Percentiles rank a stretch among this genome's conserved stretches.
These are phyloP conservation scores for Zygotorulaspora chibaensis DNA, from an alignment of 805 yeast genomes.

Conservation along the genomic window DNA sequence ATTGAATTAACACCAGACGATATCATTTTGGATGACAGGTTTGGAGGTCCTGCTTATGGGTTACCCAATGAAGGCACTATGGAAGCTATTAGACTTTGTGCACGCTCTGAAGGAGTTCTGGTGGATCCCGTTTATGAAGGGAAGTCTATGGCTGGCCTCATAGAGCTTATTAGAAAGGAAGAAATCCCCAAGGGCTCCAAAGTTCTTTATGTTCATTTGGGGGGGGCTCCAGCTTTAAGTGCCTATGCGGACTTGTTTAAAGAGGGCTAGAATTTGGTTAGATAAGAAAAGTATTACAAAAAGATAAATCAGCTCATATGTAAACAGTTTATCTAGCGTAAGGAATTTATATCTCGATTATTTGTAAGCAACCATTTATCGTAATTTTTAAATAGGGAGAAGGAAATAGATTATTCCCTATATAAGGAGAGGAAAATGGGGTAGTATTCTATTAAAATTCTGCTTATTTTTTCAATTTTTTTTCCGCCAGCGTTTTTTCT, in stretches of 20 bases:
- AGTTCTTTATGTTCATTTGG: conserved; percentile 32
- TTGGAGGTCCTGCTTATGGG: conserved; percentile 36
- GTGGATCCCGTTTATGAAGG: conserved; percentile 39
- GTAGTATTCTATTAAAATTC: background rate
- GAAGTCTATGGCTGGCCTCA: conserved; percentile 36
- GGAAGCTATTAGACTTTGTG: conserved; percentile 37
- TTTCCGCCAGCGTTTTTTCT: too few relatives aligned
- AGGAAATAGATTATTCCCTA: background rate
- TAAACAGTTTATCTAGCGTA: background rate
- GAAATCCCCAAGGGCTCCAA: conserved; percentile 31
- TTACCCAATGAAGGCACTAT: conserved; percentile 37
- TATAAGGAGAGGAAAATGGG: too few relatives aligned
- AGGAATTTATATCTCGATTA: background rate
- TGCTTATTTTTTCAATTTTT: background rate
- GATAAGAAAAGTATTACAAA: background rate
- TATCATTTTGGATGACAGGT: conserved; percentile 31
- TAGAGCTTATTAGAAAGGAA: conserved; percentile 26
- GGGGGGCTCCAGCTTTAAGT: conserved; percentile 33
- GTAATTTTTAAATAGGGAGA: conserved; percentile 2
- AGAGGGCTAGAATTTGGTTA: conserved; percentile 3
- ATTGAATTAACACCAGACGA: conserved; percentile 25
- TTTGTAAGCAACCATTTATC: background rate
- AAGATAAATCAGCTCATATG: background rate
- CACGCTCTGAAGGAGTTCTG: conserved; percentile 35
- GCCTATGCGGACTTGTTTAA: conserved; percentile 13